Evolutionary conservation across 202 grass and related monocot species (phyloP).

Genomic region (Schoenoplectus tabernaemontani): DNA sequence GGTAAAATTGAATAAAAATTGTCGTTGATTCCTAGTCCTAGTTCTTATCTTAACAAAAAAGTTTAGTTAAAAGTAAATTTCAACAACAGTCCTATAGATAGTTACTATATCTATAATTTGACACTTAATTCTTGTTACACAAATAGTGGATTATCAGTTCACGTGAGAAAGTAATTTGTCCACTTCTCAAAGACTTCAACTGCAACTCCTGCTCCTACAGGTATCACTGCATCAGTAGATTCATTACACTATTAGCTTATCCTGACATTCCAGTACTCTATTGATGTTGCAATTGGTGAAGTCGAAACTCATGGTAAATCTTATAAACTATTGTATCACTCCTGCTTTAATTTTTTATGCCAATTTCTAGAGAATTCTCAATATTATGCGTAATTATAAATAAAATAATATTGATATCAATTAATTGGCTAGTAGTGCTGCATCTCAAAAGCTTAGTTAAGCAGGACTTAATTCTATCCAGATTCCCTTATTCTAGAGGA

Average conservation of each 20-base stretch:
- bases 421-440: background rate
- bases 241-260: background rate
- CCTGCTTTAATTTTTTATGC: background rate
- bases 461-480: background rate
- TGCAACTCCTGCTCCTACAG: background rate
- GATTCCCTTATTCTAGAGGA: background rate
- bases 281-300: background rate
- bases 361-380: background rate
- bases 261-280: background rate
- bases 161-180: background rate
- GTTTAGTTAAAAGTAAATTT: background rate
- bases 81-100: background rate
- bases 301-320: background rate
- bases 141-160: background rate
- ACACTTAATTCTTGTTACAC: background rate
- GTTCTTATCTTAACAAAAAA: background rate
- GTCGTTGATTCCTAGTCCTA: background rate
- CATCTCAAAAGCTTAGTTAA: background rate
- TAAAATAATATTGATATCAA: background rate
- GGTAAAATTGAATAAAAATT: background rate
- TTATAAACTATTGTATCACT: background rate
- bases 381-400: background rate
- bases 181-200: background rate
- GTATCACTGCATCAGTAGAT: background rate
- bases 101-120: background rate